Conservation (phyloP, 306 rosid species). For the Trifolium subterraneum region DNA sequence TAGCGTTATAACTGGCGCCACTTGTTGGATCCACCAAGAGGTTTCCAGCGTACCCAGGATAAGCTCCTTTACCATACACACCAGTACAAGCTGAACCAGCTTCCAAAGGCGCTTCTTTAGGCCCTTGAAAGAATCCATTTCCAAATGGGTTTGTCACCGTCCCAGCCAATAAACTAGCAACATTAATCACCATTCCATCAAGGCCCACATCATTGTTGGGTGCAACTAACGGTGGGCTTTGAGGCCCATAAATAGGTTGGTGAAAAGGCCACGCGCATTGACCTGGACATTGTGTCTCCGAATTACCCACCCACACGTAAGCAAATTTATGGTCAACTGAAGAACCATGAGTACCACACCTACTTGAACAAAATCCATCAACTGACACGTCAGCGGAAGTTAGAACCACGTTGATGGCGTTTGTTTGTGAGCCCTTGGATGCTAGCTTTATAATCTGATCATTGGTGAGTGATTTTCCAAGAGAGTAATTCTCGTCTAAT, state of each 20-base stretch:
- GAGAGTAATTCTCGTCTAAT: constrained; percentile 44
- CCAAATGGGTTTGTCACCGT: constrained; percentile 63
- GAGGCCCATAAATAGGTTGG: constrained; percentile 67
- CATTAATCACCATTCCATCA: constrained; percentile 65
- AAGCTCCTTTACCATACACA: constrained; percentile 64
- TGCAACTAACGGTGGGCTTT: constrained; percentile 54
- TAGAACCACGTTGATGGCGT: constrained; percentile 59
- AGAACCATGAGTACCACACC: constrained; percentile 63
- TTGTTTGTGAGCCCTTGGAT: constrained; percentile 44
- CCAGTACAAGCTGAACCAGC: constrained; percentile 71
- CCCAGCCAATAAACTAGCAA: constrained; percentile 65
- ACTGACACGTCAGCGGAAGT: constrained; percentile 59
- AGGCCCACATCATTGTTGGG: constrained; percentile 79
- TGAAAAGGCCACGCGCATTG: constrained; percentile 79
- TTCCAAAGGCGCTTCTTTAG: constrained; percentile 71
- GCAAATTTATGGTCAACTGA: constrained; percentile 34
- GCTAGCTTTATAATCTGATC: constrained; percentile 50
- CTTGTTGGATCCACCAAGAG: constrained; percentile 51
- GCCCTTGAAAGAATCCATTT: constrained; percentile 68
- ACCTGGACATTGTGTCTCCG: constrained; percentile 68
- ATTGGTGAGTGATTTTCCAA: constrained; percentile 61
- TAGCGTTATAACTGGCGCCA: constrained; percentile 65
- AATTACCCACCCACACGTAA: constrained; percentile 75
- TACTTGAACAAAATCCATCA: constrained; percentile 63
- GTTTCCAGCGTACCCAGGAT: constrained; percentile 64